Conservation (phyloP, 257 asterid genomes). For the Salvia splendens region DNA sequence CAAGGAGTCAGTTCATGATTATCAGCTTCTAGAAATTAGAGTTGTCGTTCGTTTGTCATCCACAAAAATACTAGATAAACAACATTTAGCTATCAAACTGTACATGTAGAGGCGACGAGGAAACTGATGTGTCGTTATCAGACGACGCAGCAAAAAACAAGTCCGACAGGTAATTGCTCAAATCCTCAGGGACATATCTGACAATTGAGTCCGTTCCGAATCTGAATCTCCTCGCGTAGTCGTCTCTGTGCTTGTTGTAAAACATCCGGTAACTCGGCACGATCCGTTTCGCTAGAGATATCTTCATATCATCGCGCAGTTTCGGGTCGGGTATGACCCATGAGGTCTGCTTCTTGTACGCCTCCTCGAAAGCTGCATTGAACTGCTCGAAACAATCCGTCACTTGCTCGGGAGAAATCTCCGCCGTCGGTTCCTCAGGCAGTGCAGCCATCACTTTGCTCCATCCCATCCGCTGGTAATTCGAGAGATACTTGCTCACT, state of each 20-base stretch:
- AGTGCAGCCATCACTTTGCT: conserved; percentile 44
- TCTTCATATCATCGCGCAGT: conserved; percentile 50
- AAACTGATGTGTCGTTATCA: conserved; percentile 18
- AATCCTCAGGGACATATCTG: conserved; percentile 79
- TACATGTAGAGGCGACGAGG: conserved; percentile 27
- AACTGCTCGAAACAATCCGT: conserved; percentile 47
- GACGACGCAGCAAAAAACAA: conserved; percentile 44
- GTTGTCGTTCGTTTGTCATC: not conserved
- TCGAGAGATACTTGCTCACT: conserved; percentile 49
- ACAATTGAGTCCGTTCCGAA: conserved; percentile 46
- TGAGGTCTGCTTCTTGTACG: conserved; percentile 48
- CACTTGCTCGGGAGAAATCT: conserved; percentile 36
- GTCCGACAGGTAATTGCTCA: conserved; percentile 68
- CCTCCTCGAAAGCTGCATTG: conserved; percentile 50
- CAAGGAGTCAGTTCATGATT: not conserved
- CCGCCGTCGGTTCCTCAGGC: conserved; percentile 54
- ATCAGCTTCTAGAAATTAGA: conserved; percentile 3
- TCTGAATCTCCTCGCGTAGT: conserved; percentile 24
- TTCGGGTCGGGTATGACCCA: conserved; percentile 80
- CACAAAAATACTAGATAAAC: not conserved
- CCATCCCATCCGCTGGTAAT: conserved; percentile 65
- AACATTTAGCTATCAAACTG: not conserved
- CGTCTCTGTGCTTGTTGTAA: conserved; percentile 41
- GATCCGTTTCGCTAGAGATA: conserved; percentile 42
- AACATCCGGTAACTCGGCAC: conserved; percentile 46